Base-by-base conservation (phyloP, 2,329 filamentous ascomycete genomes). In the Pyrenochaeta sp. region DNA sequence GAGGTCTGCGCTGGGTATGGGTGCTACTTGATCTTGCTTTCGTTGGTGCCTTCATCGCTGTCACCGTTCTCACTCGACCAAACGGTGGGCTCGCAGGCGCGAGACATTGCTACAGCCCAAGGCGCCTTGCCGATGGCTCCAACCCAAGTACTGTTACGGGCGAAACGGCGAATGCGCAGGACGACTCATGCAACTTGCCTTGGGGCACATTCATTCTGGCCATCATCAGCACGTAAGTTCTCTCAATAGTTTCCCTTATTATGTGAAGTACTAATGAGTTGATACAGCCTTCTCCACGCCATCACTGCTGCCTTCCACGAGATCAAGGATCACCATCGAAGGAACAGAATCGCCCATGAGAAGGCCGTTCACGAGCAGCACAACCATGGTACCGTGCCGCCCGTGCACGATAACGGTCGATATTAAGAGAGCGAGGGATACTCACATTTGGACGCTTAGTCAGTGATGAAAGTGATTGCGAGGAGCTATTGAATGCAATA, bases 161-260 rank as follows among this genome's bases (percentile, higher is more conserved):
- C 2, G 37, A 59, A 28, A 71, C 59, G 6, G 65, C 61, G 1
- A 58, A 62, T 47, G 39, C 54, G 10, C 44, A 48, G 15, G 58
- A 76, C 49, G 56, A 67, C 45, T 58, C 73, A 52, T 82, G 80
- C 62, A 75, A 77, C 42, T 54, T 82, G 34, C 78, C 78, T 1
- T 80, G 77, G 79, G 79, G 77, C 0, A 80, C 78, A 0, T 82
- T 82, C 57, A 73, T 80, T 9, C 52, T 81, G 56, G 79, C 79
- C 7, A 81, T 82, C 44, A 64, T 81, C 53, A 80, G 76, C 76
- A 81, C 79, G 79, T 81, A 72, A 77, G 79, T 78, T 37, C 40
- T 15, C 15, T 27, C 27, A 15, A 32, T 24, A 12, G 22, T 6
- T 24, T 9, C 9, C 28, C 24, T 32, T 24, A 8, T 32, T 13